Evolutionary conservation across 75 land plant genomes (phyloP).

Genomic region (Isoetes taiwanensis): DNA sequence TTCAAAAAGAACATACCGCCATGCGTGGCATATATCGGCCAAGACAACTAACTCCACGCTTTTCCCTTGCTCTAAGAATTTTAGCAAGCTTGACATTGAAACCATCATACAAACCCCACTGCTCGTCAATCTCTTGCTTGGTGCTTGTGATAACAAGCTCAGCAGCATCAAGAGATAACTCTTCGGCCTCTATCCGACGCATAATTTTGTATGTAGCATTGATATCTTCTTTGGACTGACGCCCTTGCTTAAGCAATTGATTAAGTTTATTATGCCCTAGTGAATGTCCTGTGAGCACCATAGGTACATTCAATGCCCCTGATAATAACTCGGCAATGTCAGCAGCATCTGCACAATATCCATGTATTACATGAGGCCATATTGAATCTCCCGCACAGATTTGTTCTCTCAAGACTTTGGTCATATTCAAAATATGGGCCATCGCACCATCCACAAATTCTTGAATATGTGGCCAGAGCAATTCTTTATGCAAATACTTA

Average conservation of each 20-base stretch:
- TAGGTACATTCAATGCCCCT: slow-evolving; percentile 70
- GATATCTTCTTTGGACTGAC: slow-evolving; percentile 55
- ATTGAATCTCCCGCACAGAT: slow-evolving; percentile 25
- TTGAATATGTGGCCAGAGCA: slow-evolving; percentile 65
- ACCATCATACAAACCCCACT: slow-evolving; percentile 77
- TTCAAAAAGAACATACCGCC: slow-evolving; percentile 34
- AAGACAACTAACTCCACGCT: slow-evolving; percentile 56
- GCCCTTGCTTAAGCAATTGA: slow-evolving; percentile 66
- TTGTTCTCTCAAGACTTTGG: slow-evolving; percentile 48
- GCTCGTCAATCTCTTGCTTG: slow-evolving; percentile 72
- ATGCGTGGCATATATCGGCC: slow-evolving; percentile 89
- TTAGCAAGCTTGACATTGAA: slow-evolving; percentile 64
- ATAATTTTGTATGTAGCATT: slow-evolving; percentile 44
- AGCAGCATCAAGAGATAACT: slow-evolving; percentile 53
- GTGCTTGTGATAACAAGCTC: slow-evolving; percentile 83
- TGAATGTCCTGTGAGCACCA: slow-evolving; percentile 83
- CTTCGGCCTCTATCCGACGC: slow-evolving; percentile 72
- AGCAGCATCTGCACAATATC: slow-evolving; percentile 77
- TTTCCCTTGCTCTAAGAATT: slow-evolving; percentile 50
- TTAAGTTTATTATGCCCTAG: slow-evolving; percentile 78
- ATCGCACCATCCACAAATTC: slow-evolving; percentile 66
- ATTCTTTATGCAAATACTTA: slow-evolving; percentile 62
- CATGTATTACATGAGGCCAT: slow-evolving; percentile 80
- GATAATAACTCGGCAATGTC: slow-evolving; percentile 57
- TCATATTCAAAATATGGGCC: slow-evolving; percentile 54